Evolutionary conservation across 129 eudicot genomes (phyloP).

Genomic region (Chrysanthemum seticuspe): DNA sequence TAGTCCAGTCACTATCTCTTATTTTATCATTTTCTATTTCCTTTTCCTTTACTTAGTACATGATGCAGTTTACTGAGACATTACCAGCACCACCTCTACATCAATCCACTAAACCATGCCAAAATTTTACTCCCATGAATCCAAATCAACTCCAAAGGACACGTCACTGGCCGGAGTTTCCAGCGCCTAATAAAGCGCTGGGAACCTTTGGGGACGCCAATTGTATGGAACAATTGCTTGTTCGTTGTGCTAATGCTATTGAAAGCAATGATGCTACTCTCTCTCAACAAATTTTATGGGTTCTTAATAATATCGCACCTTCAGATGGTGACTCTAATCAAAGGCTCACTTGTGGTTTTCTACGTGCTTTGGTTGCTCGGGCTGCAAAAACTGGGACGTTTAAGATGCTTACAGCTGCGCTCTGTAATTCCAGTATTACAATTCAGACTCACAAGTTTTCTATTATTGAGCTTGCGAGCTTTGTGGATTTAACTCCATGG

Average conservation of each 20-base stretch:
- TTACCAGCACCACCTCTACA: slow-evolving; percentile 37
- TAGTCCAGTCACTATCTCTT: slow-evolving; percentile 62
- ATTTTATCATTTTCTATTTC: slow-evolving; percentile 3
- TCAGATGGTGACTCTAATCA: slow-evolving; percentile 87
- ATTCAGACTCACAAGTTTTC: slow-evolving; percentile 63
- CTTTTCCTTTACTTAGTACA: slow-evolving; percentile 29
- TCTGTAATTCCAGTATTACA: slow-evolving; percentile 34
- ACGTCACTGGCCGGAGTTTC: slow-evolving; percentile 63
- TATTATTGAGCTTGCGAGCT: slow-evolving; percentile 77
- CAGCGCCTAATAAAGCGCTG: slow-evolving; percentile 44
- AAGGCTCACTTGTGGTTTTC: slow-evolving; percentile 75
- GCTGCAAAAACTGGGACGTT: slow-evolving; percentile 66
- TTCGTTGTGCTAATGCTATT: slow-evolving; percentile 86
- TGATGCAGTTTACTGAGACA: slow-evolving; percentile 74
- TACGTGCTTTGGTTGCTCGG: slow-evolving; percentile 72
- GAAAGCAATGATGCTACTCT: slow-evolving; percentile 86
- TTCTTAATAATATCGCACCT: slow-evolving; percentile 90
- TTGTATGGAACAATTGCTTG: slow-evolving; percentile 84
- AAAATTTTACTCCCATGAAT: slow-evolving; percentile 31
- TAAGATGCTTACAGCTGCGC: slow-evolving; percentile 48
- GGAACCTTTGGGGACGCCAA: slow-evolving; percentile 62
- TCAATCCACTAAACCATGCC: slow-evolving; percentile 41
- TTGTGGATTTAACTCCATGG: slow-evolving; percentile 93
- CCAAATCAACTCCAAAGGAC: slow-evolving; percentile 45
- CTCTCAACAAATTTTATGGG: slow-evolving; percentile 95